Conservation (phyloP, 2,329 filamentous ascomycete genomes). For the Pseudogymnoascus pannorum region DNA sequence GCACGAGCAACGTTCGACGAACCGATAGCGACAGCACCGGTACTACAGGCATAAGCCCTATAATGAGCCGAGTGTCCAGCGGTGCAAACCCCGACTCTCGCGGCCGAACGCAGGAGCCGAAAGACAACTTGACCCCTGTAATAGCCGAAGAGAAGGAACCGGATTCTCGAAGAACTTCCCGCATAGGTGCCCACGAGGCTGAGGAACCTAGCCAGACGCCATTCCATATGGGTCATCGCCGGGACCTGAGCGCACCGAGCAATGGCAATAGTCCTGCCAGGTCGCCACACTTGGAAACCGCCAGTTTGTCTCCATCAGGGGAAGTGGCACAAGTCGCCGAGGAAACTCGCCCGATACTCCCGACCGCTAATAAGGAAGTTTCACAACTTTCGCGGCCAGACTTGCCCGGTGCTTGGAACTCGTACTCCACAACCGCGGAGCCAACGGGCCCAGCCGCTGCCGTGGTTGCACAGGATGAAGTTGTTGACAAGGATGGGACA, state of each 20-base stretch:
- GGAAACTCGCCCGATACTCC: constrained; percentile 23
- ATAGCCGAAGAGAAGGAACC: constrained; percentile 46
- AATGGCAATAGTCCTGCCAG: constrained; percentile 54
- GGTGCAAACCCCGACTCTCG: constrained; percentile 27
- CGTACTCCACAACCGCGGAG: constrained; percentile 22
- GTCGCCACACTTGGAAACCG: constrained; percentile 42
- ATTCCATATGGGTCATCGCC: constrained; percentile 47
- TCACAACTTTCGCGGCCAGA: constrained; percentile 22
- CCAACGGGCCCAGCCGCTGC: not conserved
- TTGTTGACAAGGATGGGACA: constrained; percentile 19
- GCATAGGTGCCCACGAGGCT: not conserved
- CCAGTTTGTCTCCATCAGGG: constrained; percentile 34
- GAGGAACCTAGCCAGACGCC: not conserved
- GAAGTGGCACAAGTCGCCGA: constrained; percentile 38
- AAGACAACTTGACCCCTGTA: constrained; percentile 37
- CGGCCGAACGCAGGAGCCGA: constrained; percentile 32
- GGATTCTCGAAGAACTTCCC: constrained; percentile 20
- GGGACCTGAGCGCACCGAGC: constrained; percentile 51
- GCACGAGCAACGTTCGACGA: constrained; percentile 42
- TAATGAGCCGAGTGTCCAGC: constrained; percentile 50
- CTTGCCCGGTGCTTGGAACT: constrained; percentile 27
- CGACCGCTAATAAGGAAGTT: not conserved
- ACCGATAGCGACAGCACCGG: constrained; percentile 55
- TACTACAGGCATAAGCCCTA: constrained; percentile 48
- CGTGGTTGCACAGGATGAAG: not conserved